phyloP scores from a whole-genome alignment of 2,329 filamentous ascomycete species.

The Didymosphaeria variabile region DNA sequence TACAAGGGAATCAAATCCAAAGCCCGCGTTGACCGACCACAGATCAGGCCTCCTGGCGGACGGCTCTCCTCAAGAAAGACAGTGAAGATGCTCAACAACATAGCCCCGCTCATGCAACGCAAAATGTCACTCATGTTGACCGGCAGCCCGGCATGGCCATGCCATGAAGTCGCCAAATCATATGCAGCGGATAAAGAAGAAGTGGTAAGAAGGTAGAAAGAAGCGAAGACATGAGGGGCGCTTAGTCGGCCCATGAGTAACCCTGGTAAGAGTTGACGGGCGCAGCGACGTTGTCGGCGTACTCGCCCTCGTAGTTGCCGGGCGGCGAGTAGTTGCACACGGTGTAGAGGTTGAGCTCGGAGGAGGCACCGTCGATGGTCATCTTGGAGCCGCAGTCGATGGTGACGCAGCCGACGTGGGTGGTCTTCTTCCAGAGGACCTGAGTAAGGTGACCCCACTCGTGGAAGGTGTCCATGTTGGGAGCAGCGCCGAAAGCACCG shows the following conservation, averaged over 20 bases:
- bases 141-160: conserved; percentile 24
- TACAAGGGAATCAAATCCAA: conserved; percentile 23
- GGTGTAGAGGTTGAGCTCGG: conserved; percentile 58
- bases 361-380: conserved; percentile 29
- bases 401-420: conserved; percentile 48
- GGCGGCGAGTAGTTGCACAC: conserved; percentile 87
- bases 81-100: conserved; percentile 14
- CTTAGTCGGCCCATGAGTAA: conserved; percentile 41
- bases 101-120: conserved; percentile 23
- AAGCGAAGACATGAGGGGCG: not conserved
- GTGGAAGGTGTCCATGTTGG: conserved; percentile 58
- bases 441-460: conserved; percentile 49
- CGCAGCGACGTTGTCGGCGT: conserved; percentile 60
- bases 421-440: conserved; percentile 50
- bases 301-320: conserved; percentile 67
- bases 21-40: conserved; percentile 16
- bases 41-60: conserved; percentile 12
- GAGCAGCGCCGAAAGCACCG: not conserved
- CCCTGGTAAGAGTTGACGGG: conserved; percentile 43
- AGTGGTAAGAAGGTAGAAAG: conserved; percentile 4
- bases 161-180: conserved; percentile 23
- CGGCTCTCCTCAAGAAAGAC: conserved; percentile 15
- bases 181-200: conserved; percentile 14
- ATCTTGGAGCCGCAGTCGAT: conserved; percentile 41
- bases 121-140: conserved; percentile 19